A percentile compares a stretch with the other conserved stretches of the same genome.
Conservation (phyloP, 2,329 filamentous ascomycete species). For the Epichloe sibirici region DNA sequence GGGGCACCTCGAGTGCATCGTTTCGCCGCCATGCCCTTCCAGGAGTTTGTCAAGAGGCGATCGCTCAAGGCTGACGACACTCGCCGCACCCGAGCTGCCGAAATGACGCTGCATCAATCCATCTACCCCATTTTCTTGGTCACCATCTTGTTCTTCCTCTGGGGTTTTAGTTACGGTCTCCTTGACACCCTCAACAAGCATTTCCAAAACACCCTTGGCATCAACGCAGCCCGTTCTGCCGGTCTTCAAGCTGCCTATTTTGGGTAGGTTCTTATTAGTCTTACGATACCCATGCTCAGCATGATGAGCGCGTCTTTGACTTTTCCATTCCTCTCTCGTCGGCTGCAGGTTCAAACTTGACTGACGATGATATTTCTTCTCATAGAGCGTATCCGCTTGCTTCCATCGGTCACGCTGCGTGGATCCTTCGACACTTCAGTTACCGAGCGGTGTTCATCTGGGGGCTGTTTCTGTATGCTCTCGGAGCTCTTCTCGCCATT, state of each 20-base stretch:
- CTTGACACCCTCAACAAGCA: constrained; percentile 38
- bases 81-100: constrained; percentile 29
- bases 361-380: constrained; percentile 19
- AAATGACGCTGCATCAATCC: constrained; percentile 55
- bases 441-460: constrained; percentile 58
- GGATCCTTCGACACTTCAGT: constrained; percentile 50
- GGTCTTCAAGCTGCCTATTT: constrained; percentile 41
- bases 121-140: constrained; percentile 51
- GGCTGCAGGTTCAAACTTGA: constrained; percentile 8
- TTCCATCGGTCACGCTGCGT: constrained; percentile 52
- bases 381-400: constrained; percentile 53
- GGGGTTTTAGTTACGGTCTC: constrained; percentile 34
- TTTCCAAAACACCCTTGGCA: constrained; percentile 33
- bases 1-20: not conserved
- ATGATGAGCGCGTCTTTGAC: too few species aligned
- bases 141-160: constrained; percentile 33
- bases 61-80: constrained; percentile 32
- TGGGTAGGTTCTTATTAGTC: constrained; percentile 29
- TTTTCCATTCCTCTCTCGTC: not conserved
- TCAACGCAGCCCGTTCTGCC: constrained; percentile 30
- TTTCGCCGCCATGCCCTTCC: constrained; percentile 24
- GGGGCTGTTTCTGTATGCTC: constrained; percentile 53
- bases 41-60: constrained; percentile 31
- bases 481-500: constrained; percentile 45
- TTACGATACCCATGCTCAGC: too few species aligned